Evolutionary conservation across 108 stramenopile genomes (phyloP).

Genomic region (Stephanodiscus triporus): DNA sequence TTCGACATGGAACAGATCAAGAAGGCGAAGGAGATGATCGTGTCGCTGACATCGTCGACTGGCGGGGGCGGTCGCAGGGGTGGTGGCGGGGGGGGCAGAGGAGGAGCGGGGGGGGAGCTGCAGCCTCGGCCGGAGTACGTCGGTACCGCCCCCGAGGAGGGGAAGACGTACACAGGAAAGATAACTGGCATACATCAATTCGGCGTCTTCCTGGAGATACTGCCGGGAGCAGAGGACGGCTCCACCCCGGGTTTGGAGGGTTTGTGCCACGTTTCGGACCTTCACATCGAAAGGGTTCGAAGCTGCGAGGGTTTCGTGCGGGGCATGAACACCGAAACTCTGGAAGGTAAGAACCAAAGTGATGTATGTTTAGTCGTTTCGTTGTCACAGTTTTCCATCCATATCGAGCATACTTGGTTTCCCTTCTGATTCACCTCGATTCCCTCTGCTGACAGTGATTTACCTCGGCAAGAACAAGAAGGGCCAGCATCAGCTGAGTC

Average conservation of each 20-base stretch:
- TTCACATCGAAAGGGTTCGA: conserved; percentile 74
- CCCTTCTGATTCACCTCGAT: neutral
- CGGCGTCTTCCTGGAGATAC: conserved; percentile 82
- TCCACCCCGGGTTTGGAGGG: conserved; percentile 80
- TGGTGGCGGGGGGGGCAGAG: conserved; percentile 46
- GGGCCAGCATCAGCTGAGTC: conserved; percentile 74
- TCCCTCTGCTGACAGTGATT: conserved; percentile 13
- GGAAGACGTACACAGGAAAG: conserved; percentile 68
- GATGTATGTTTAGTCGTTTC: neutral
- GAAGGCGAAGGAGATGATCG: conserved; percentile 77
- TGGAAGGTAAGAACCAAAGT: conserved; percentile 58
- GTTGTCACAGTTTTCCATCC: too few relatives aligned
- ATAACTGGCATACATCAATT: conserved; percentile 83
- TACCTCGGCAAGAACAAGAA: conserved; percentile 79
- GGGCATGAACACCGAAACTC: conserved; percentile 65
- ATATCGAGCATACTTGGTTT: too few relatives aligned
- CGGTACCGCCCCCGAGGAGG: conserved; percentile 81
- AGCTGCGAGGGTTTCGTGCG: conserved; percentile 82
- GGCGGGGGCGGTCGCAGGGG: conserved; percentile 47
- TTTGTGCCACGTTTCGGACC: conserved; percentile 85
- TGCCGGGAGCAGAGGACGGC: conserved; percentile 87
- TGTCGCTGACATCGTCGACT: conserved; percentile 40
- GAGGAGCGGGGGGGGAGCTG: conserved; percentile 54
- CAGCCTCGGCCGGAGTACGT: conserved; percentile 59
- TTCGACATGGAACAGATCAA: conserved; percentile 62